Base-by-base conservation (phyloP, 2,329 filamentous ascomycete genomes). In the Lecanicillium sp. region DNA sequence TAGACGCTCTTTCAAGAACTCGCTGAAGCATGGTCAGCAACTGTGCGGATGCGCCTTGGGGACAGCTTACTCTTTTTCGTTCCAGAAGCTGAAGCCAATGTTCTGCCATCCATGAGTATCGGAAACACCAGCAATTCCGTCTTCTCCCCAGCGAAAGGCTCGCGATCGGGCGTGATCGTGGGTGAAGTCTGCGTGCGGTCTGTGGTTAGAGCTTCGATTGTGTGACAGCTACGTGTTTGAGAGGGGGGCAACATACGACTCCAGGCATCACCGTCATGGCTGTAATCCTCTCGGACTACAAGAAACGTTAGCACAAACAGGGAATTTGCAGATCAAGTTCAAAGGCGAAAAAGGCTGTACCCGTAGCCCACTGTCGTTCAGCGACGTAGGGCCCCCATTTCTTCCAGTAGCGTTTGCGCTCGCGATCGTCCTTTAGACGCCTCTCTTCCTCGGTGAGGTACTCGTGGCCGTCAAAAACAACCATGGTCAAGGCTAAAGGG, bases 11-110 rank as follows among this genome's bases (percentile, higher is more conserved):
- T 97, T 97, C 59, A 97, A 75, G 63, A 91, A 95, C 48, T 89
- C 86, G 66, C 90, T 95, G 57, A 17, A 17, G 4, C 30, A 20
- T 39, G 44, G 62, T 79, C 63, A 81, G 72, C 51, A 50, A 15
- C 39, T 32, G 42, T 33, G 30, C 10, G 39, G 29, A 29, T n/a
- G 23, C 1, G 8, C 6, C 11, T 35, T 20, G 14, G 17, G 17
- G n/a, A 26, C n/a, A n/a, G 57, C 66, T 45, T 55, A 95, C 90
- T 97, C 91, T 72, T 96, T 82, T 66, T 90, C 90, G 64, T 97
- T 97, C 91, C 91, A 97, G 66, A 97, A 97, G 44, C 89, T 83
- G 73, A 97, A 96, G 3, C 87, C 88, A 66, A 97, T 86, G 66
- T 97, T 95, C 68, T 95, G 87, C 47, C 86, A 71, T 52, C 90